These are phyloP conservation scores for Cryptosporidium parvum DNA, from an alignment of 169 alveolate genomes.

Conservation along the genomic window DNA sequence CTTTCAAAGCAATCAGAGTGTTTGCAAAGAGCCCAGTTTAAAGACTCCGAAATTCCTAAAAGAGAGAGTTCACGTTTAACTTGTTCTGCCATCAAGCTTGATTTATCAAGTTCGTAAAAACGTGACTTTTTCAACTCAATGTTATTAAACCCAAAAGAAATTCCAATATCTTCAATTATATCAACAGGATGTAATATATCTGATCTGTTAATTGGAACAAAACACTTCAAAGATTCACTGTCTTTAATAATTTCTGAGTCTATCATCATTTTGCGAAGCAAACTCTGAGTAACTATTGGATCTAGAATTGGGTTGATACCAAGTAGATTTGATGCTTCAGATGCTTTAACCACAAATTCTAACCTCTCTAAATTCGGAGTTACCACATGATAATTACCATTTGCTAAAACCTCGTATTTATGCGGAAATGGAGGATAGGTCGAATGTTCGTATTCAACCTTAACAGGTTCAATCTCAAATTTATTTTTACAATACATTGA, in stretches of 20 bases:
- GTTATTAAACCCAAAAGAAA: constrained; percentile 94
- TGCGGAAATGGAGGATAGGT: constrained; percentile 25
- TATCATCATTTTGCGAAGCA: constrained; percentile 84
- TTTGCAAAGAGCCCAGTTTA: constrained; percentile 69
- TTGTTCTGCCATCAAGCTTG: constrained; percentile 28
- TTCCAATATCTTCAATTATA: constrained; percentile 96
- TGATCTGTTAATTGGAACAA: constrained; percentile 90
- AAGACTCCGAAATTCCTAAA: constrained; percentile 55
- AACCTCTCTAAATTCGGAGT: constrained; percentile 29
- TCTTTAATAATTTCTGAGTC: constrained; percentile 60
- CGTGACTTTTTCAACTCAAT: constrained; percentile 48
- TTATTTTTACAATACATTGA: constrained; percentile 84
- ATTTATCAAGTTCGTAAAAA: constrained; percentile 26
- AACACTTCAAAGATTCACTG: constrained; percentile 78
- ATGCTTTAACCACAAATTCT: constrained; percentile 73
- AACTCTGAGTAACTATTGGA: neutral
- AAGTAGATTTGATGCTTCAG: constrained; percentile 77
- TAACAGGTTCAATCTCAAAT: constrained; percentile 87
- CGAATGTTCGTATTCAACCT: constrained; percentile 77
- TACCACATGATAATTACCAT: constrained; percentile 11
- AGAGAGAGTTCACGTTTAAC: constrained; percentile 67
- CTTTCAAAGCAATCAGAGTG: constrained; percentile 72
- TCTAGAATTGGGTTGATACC: constrained; percentile 42
- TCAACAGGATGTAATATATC: constrained; percentile 97
- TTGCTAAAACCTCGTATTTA: constrained; percentile 3